phyloP scores from a whole-genome alignment of 768 basidiomycete genomes.

The Termitomyces eurrhizus region DNA sequence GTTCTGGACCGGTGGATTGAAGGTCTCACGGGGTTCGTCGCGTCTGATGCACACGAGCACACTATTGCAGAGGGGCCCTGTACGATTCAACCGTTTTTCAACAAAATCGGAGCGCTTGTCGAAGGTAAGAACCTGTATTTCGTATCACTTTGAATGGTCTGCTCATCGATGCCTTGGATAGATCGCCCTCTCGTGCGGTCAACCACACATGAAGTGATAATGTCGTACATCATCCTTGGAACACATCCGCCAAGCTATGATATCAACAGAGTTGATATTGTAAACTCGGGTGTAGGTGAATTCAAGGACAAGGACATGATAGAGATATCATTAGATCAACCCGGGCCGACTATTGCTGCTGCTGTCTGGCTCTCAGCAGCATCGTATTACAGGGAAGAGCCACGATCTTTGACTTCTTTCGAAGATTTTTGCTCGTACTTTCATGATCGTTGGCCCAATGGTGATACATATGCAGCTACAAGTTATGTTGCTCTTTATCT shows the following conservation, averaged over 20 bases:
- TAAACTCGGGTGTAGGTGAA: too few relatives aligned
- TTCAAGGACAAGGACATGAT: too few relatives aligned
- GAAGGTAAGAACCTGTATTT: not conserved
- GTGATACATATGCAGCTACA: not conserved
- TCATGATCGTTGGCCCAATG: not conserved
- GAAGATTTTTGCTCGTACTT: not conserved
- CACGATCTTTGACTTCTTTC: not conserved
- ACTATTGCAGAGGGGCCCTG: not conserved
- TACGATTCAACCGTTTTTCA: not conserved
- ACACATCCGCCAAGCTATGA: too few relatives aligned
- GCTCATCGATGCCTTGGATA: too few relatives aligned
- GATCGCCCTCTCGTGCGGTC: not conserved
- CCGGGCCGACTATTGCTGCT: not conserved
- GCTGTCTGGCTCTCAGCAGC: not conserved
- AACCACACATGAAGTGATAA: slow-evolving; percentile 1
- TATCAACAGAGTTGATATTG: too few relatives aligned
- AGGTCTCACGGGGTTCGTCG: not conserved
- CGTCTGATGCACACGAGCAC: not conserved
- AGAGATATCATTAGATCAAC: not conserved
- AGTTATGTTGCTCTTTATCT: not conserved
- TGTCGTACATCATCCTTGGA: slow-evolving; percentile 2
- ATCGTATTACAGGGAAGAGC: not conserved
- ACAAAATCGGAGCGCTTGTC: not conserved
- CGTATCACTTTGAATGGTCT: too few relatives aligned
- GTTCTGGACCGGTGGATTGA: not conserved